A percentile compares a stretch with the other conserved stretches of the same genome.
phyloP scores from a whole-genome alignment of 2,329 filamentous ascomycete species.

The Sporothrix pallida region DNA sequence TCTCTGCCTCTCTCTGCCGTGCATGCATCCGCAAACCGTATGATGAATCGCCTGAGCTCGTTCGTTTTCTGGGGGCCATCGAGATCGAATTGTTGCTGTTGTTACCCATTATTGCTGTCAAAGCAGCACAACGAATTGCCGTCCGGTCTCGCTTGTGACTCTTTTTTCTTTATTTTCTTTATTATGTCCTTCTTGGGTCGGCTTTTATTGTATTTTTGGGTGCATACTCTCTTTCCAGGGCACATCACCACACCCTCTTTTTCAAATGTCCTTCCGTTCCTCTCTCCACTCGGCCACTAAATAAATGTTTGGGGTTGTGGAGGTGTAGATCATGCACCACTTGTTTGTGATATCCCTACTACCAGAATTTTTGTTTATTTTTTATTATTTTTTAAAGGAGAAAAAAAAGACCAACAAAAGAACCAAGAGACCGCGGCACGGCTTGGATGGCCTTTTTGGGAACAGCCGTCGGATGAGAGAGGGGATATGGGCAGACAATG shows the following conservation, averaged over 20 bases:
- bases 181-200: not conserved
- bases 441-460: constrained; percentile 12
- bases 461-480: not conserved
- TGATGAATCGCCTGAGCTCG: constrained; percentile 27
- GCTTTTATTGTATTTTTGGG: not conserved
- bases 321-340: constrained; percentile 27
- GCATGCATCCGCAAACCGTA: constrained; percentile 22
- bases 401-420: not conserved
- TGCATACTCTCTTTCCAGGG: not conserved
- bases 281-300: constrained; percentile 19
- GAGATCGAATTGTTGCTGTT: not conserved
- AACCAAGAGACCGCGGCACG: not conserved
- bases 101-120: not conserved
- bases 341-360: constrained; percentile 23
- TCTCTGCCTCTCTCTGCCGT: not conserved
- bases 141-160: not conserved
- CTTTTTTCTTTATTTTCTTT: not conserved
- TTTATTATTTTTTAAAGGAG: too few species aligned
- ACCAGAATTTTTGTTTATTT: not conserved
- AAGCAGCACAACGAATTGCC: not conserved
- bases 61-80: constrained; percentile 14
- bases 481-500: not conserved
- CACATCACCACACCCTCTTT: constrained; percentile 20
- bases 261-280: not conserved
- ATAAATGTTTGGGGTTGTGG: constrained; percentile 28